Base-by-base conservation (phyloP, 2,329 filamentous ascomycete genomes). In the Aspergillus intermedius region DNA sequence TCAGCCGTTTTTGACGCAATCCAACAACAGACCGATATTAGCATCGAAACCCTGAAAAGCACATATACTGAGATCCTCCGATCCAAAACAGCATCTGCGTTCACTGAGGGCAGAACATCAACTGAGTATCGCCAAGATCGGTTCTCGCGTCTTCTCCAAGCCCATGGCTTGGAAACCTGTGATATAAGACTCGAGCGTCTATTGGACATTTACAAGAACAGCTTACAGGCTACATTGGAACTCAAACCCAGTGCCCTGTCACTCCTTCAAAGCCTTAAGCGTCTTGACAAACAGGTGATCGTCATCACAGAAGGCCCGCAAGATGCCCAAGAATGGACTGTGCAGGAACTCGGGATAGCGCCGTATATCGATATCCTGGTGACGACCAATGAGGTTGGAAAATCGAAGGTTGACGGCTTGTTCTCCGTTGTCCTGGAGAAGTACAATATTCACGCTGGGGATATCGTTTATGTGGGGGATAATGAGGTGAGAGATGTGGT, bases 281-380 rank as follows among this genome's bases (percentile, higher is more conserved):
- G 28, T 0, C 52, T 60, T 0, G 65, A 65, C 0, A 72, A 73
- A 53, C 72, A 65, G n/a, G 60, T 77, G 3, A 62, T 65, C 0
- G 54, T 77, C 15, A 63, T 77, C 1, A 77, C 74, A 0, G 74
- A 78, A 53, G 74, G 74, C 0, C 75, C 73, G 0, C 66, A 72
- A 35, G 75, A 77, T 56, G 68, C 73, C 2, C 74, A 78, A 47
- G 63, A 72, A 51, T 69, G 73, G 56, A 74, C 74, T 0, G 39
- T 75, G 1, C 42, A 55, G 12, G 54, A 62, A n/a, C 57, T 74
- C 6, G 60, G 61, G 0, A 37, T 70, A 23, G 28, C 17, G 35
- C 35, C 49, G 0, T 62, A 57, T 30, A 45, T 67, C 13, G 62
- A 71, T 49, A 48, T 59, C 15, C 53, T 71, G 1, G 57, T 62